Evolutionary conservation across 306 rosid genomes (phyloP), one percentile per base, ranked within the genome.

Genomic region (Prunus campanulata): DNA sequence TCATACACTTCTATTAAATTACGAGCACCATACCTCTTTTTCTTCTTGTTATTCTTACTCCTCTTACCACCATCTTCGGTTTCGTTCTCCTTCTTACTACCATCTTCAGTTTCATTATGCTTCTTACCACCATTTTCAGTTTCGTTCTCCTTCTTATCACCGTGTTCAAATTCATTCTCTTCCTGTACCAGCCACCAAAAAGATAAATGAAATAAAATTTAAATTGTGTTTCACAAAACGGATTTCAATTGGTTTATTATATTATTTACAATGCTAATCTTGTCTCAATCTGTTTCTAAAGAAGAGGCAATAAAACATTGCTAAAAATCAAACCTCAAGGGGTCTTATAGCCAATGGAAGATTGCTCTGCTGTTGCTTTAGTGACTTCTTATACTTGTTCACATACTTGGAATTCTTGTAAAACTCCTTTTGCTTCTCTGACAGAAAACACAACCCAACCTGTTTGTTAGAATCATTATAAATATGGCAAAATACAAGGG

Each of bases 381-480:
- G 46, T 66, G 85, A 81, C 85, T 87, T 91, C 90, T 81, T 88
- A 68, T 75, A 93, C 92, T 93, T 93, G 32, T 82, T 87, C 74
- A 93, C 90, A 39, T 80, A 79, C 77, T 90, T 91, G n/a, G 93
- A 96, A 83, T 93, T 91, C 81, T 85, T 86, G 67, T 88, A 81
- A 68, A 93, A 83, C 85, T 91, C 98, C 63, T 83, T 87, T 44
- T 91, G 89, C 79, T 88, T 91, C 77, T 93, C 96, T 93, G 90
- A 73, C 68, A 81, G 61, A 39, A 70, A 42, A 42, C 22, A 83
- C 68, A 76, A 9, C 27, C 18, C 49, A 69, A 42, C 76, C 78
- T 32, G 25, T 65, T 35, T 20, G 48, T 65, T 65, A 35, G 39
- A 19, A 32, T 6, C 49, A 18, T 10, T 10, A 30, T 16, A 16